Percentiles rank a stretch among this genome's conserved stretches.
phyloP scores from a whole-genome alignment of 176 grass and related monocot genomes.

The Urochloa ruziziensis region DNA sequence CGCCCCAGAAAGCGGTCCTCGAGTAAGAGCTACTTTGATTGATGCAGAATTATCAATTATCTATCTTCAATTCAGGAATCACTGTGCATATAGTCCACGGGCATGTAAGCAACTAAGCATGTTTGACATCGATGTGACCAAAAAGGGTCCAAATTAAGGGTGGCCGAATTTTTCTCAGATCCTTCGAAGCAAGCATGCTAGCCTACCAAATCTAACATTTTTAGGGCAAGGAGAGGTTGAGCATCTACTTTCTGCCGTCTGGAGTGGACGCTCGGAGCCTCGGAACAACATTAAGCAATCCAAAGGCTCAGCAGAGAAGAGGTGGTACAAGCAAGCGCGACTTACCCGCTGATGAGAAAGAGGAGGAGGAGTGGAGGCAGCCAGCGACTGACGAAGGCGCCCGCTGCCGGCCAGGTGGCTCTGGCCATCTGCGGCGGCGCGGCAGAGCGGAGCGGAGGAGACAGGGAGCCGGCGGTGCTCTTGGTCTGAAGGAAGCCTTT shows the following conservation, averaged over 20 bases:
- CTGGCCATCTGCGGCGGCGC: slow-evolving; percentile 37
- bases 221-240: background rate
- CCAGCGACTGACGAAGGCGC: background rate
- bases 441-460: background rate
- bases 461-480: background rate
- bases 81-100: background rate
- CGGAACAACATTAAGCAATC: background rate
- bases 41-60: background rate
- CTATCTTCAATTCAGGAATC: background rate
- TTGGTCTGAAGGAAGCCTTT: background rate
- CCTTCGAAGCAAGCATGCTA: background rate
- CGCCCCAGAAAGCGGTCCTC: background rate
- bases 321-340: background rate
- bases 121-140: background rate
- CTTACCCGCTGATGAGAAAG: slow-evolving; percentile 35
- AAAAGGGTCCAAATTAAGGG: slow-evolving; percentile 5
- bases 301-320: background rate
- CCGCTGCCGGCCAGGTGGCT: background rate
- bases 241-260: background rate
- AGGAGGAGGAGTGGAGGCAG: background rate
- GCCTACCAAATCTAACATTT: slow-evolving; percentile 11
- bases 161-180: slow-evolving; percentile 19
- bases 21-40: background rate
- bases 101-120: background rate
- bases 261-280: background rate